These are phyloP conservation scores for Pyrenophora seminiperda DNA, from an alignment of 2,329 filamentous ascomycete genomes.

Conservation along the genomic window DNA sequence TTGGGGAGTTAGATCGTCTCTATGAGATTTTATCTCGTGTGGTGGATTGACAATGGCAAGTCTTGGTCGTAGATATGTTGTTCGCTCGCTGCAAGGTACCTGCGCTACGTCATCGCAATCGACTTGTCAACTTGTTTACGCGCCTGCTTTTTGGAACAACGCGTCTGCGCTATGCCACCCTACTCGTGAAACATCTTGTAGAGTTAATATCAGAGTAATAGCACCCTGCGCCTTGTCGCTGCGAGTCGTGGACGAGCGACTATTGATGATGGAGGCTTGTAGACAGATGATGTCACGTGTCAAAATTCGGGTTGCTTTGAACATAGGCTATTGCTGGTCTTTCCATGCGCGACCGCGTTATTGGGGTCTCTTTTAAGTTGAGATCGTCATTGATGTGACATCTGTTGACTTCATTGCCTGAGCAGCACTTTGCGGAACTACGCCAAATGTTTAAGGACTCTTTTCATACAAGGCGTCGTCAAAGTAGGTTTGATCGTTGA, in stretches of 20 bases:
- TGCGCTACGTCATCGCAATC: slow-evolving; percentile 25
- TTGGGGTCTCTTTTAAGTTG: no score
- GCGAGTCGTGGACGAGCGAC: neutral
- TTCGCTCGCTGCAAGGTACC: slow-evolving; percentile 10
- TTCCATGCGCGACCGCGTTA: no score
- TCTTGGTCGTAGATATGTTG: slow-evolving; percentile 4
- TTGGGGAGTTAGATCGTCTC: neutral
- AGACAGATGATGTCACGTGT: neutral
- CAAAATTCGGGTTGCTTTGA: neutral
- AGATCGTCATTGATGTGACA: no score
- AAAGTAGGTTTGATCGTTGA: no score
- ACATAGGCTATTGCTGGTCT: neutral
- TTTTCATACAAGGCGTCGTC: no score
- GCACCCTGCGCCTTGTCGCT: neutral
- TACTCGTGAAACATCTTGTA: neutral
- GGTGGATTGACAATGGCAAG: slow-evolving; percentile 2
- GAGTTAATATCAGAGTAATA: neutral
- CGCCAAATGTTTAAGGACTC: no score
- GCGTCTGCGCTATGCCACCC: slow-evolving; percentile 4
- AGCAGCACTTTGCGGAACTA: no score
- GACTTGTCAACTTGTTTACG: slow-evolving; percentile 11
- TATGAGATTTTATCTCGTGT: neutral
- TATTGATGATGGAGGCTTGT: neutral
- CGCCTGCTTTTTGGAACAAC: slow-evolving; percentile 13
- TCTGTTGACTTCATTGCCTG: no score